phyloP scores from a whole-genome alignment of 306 rosid genomes.

The Cicer pinnatifidum region DNA sequence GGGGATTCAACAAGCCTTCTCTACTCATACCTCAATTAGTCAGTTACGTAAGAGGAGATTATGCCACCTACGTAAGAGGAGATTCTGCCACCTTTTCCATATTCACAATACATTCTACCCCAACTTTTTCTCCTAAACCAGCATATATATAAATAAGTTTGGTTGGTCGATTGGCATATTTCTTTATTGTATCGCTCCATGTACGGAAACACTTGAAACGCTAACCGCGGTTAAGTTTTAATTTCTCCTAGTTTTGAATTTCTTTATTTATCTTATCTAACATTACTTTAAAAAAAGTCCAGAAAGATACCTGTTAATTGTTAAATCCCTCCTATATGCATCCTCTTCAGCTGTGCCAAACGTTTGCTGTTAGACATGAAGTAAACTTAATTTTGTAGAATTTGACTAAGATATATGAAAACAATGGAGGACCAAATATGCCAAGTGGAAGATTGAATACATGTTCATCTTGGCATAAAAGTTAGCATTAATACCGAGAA shows the following conservation, averaged over 20 bases:
- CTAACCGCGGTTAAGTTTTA: background rate
- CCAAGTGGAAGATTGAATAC: slow-evolving; percentile 26
- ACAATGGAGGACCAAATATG: slow-evolving; percentile 23
- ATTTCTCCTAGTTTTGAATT: slow-evolving; percentile 6
- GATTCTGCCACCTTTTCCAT: background rate
- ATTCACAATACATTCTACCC: background rate
- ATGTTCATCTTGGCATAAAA: slow-evolving; percentile 29
- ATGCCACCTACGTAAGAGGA: background rate
- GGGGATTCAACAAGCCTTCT: slow-evolving; percentile 12
- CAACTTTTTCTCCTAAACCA: slow-evolving; percentile 3
- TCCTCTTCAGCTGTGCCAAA: slow-evolving; percentile 91
- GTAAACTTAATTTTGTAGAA: slow-evolving; percentile 33
- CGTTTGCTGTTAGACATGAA: slow-evolving; percentile 67
- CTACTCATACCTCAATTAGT: background rate
- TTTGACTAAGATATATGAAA: slow-evolving; percentile 23
- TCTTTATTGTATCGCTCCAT: slow-evolving; percentile 25
- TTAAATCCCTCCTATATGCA: slow-evolving; percentile 95
- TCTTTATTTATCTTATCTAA: slow-evolving; percentile 7
- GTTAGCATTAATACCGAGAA: slow-evolving; percentile 15
- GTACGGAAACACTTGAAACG: slow-evolving; percentile 6
- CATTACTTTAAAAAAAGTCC: background rate
- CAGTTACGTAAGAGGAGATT: background rate
- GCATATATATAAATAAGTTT: background rate
- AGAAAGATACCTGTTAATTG: slow-evolving; percentile 79
- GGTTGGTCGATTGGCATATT: background rate